Percentiles rank a stretch among this genome's conserved stretches.
Conservation (phyloP, 495 filamentous ascomycete species). For the Lepraria neglecta region DNA sequence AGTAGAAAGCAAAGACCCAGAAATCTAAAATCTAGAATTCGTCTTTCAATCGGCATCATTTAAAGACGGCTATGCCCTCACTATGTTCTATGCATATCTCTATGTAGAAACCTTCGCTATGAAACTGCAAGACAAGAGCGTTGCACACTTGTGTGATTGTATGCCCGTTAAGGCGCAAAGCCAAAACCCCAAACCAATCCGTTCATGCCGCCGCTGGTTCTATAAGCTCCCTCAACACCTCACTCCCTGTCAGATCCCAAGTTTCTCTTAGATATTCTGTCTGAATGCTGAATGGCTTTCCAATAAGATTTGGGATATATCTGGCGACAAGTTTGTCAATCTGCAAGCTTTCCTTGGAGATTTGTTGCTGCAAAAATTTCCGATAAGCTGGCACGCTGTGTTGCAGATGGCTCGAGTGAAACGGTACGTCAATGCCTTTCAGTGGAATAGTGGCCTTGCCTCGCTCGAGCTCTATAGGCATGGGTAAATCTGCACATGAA, state of each 20-base stretch:
- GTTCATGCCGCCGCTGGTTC: neutral
- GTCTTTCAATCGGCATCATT: neutral
- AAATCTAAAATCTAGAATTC: neutral
- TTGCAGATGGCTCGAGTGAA: constrained; percentile 37
- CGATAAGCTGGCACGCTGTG: constrained; percentile 32
- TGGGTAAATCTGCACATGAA: constrained; percentile 13
- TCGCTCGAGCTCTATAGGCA: constrained; percentile 29
- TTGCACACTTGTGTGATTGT: neutral
- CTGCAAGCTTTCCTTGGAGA: constrained; percentile 24
- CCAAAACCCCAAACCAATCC: neutral
- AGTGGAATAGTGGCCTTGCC: constrained; percentile 37
- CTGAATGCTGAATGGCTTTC: neutral
- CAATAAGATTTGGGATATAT: constrained; percentile 37
- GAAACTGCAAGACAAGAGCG: neutral
- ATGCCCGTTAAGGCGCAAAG: neutral
- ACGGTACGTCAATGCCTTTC: constrained; percentile 40
- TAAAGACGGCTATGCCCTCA: neutral
- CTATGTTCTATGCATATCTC: neutral
- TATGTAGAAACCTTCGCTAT: neutral
- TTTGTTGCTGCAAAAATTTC: constrained; percentile 28
- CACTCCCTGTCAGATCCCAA: neutral
- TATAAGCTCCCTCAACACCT: neutral
- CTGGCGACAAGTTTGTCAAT: constrained; percentile 32
- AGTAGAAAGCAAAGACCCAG: neutral
- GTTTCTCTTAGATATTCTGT: neutral